A percentile compares a stretch with the other conserved stretches of the same genome.
phyloP scores from a whole-genome alignment of 768 basidiomycete genomes.

The Hygrophorus russula region DNA sequence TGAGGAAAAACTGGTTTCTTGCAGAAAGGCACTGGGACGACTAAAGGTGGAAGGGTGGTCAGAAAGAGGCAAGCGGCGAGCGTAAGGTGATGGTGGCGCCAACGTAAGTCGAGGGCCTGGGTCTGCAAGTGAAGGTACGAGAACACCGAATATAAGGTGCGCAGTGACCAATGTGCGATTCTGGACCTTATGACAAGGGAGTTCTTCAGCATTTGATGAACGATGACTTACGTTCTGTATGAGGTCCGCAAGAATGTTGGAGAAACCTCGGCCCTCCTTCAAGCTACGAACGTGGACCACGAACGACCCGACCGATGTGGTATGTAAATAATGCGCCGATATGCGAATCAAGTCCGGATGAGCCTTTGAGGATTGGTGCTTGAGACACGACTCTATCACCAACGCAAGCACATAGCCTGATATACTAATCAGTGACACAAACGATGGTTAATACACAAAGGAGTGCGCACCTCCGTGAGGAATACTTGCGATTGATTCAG shows the following conservation, averaged over 20 bases:
- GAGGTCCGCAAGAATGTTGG: constrained; percentile 48
- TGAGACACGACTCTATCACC: constrained; percentile 41
- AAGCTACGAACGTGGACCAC: constrained; percentile 35
- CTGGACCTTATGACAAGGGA: too few species aligned
- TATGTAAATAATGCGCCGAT: constrained; percentile 45
- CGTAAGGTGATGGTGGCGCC: constrained; percentile 43
- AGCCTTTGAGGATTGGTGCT: constrained; percentile 32
- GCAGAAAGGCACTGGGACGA: constrained; percentile 11
- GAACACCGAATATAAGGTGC: constrained; percentile 47
- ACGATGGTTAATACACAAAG: background rate
- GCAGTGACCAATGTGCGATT: constrained; percentile 33
- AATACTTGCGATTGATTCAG: constrained; percentile 20
- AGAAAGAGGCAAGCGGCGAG: constrained; percentile 46
- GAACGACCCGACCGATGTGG: constrained; percentile 29
- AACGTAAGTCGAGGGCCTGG: constrained; percentile 20
- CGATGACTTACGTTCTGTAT: constrained; percentile 41
- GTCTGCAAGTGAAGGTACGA: constrained; percentile 20
- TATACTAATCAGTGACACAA: constrained; percentile 1
- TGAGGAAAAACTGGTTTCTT: constrained; percentile 28
- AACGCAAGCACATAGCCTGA: constrained; percentile 50
- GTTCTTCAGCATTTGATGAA: too few species aligned
- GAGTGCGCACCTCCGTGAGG: constrained; percentile 38
- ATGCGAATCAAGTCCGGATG: constrained; percentile 51
- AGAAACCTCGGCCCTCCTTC: constrained; percentile 41
- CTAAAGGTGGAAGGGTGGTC: constrained; percentile 35